Conservation (phyloP, 2,329 filamentous ascomycete genomes). For the Paecilomyces niveus region DNA sequence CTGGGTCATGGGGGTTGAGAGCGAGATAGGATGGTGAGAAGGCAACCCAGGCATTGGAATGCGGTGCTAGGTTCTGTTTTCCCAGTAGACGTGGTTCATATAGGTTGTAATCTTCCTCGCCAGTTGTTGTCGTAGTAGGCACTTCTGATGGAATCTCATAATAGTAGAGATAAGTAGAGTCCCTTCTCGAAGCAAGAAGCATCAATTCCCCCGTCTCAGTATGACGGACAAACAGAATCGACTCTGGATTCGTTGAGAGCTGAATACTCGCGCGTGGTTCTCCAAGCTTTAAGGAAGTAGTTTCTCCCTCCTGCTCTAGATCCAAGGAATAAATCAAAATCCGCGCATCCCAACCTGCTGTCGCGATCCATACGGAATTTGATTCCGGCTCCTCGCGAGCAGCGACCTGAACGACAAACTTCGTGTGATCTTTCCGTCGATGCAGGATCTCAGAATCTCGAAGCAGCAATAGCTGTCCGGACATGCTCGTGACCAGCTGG, state of each 20-base stretch:
- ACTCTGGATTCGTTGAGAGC: constrained; percentile 50
- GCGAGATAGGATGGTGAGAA: constrained; percentile 55
- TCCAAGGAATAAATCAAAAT: constrained; percentile 44
- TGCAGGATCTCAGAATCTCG: constrained; percentile 37
- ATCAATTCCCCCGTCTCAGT: constrained; percentile 41
- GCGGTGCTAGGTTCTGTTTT: constrained; percentile 54
- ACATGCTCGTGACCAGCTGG: constrained; percentile 52
- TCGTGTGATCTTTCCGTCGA: constrained; percentile 49
- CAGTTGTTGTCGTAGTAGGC: neutral
- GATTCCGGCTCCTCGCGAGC: constrained; percentile 26
- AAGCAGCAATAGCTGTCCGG: constrained; percentile 48
- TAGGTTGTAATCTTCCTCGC: neutral
- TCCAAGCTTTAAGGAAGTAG: constrained; percentile 11
- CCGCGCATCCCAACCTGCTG: constrained; percentile 55
- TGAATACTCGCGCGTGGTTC: constrained; percentile 21
- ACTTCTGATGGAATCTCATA: constrained; percentile 29
- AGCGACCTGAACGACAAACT: constrained; percentile 51
- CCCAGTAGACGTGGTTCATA: constrained; percentile 40
- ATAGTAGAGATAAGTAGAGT: constrained; percentile 54
- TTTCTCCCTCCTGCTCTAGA: neutral
- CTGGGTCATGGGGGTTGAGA: constrained; percentile 47
- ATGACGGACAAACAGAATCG: constrained; percentile 47
- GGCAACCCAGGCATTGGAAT: constrained; percentile 57
- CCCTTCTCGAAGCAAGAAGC: constrained; percentile 48
- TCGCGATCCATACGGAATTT: constrained; percentile 40